These are phyloP conservation scores for Pneumocystis murina DNA, from an alignment of 1,139 yeast genomes.

Conservation along the genomic window DNA sequence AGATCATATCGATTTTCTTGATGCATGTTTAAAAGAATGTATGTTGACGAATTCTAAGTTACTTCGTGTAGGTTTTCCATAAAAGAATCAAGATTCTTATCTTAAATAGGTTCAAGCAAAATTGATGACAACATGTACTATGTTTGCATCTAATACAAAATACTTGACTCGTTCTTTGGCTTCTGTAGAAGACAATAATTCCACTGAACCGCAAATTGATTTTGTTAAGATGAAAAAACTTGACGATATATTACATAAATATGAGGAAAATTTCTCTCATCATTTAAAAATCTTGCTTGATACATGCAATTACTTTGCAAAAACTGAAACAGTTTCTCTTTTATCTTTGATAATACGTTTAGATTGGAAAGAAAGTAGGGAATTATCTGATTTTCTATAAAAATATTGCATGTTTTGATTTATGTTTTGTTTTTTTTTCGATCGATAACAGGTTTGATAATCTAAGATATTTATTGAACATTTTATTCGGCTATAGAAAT, in stretches of 20 bases:
- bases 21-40: conserved; percentile 51
- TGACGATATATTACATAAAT: conserved; percentile 36
- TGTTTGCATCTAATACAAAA: conserved; percentile 40
- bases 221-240: conserved; percentile 32
- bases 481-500: background rate
- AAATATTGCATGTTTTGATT: background rate
- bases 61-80: conserved; percentile 27
- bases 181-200: conserved; percentile 24
- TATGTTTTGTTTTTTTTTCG: background rate
- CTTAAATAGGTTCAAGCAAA: conserved; percentile 22
- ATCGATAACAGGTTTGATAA: background rate
- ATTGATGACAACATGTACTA: conserved; percentile 26
- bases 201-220: conserved; percentile 29
- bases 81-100: conserved; percentile 22
- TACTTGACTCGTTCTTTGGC: conserved; percentile 43
- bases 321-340: conserved; percentile 45
- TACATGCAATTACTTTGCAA: conserved; percentile 44
- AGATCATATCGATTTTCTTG: conserved; percentile 43
- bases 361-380: conserved; percentile 22
- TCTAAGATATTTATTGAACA: background rate
- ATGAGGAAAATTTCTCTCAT: conserved; percentile 41
- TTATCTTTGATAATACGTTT: conserved; percentile 39
- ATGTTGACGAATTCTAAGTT: conserved; percentile 49
- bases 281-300: conserved; percentile 40
- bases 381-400: background rate